These are phyloP conservation scores for Austroboletus novae-zelandiae DNA, from an alignment of 1,284 basidiomycete genomes.

Conservation along the genomic window DNA sequence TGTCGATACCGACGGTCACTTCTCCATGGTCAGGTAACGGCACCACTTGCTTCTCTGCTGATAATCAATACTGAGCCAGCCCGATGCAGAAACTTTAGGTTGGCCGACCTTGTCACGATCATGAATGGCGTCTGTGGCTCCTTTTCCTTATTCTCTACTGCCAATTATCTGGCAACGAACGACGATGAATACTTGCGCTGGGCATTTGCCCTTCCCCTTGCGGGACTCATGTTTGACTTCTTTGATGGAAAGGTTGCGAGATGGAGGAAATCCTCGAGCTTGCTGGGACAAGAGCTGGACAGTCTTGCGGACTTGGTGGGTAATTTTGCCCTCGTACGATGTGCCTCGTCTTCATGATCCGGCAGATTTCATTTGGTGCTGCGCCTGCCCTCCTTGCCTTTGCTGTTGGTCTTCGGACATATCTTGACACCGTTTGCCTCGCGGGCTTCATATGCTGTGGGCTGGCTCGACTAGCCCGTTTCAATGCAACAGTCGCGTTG, in stretches of 20 bases:
- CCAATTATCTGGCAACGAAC: conserved; percentile 81
- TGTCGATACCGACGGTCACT: conserved; percentile 86
- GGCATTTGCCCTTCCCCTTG: conserved; percentile 86
- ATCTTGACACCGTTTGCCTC: conserved; percentile 85
- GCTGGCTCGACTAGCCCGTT: conserved; percentile 92
- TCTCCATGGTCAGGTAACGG: conserved; percentile 86
- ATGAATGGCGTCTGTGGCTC: conserved; percentile 99
- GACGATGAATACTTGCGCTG: conserved; percentile 82
- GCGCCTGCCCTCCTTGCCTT: conserved; percentile 94
- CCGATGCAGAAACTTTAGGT: conserved; percentile 84
- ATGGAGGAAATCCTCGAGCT: conserved; percentile 92
- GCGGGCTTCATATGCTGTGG: conserved; percentile 95
- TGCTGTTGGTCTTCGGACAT: conserved; percentile 85
- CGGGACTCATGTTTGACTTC: conserved; percentile 98
- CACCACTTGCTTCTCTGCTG: conserved; percentile 13
- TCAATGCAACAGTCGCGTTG: conserved; percentile 97
- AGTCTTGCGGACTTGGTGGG: conserved; percentile 91
- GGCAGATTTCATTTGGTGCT: conserved; percentile 95
- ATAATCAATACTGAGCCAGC: conserved; percentile 14
- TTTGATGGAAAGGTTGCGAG: conserved; percentile 97
- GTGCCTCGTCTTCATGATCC: conserved; percentile 5
- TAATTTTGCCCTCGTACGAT: conserved; percentile 3
- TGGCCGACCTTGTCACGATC: conserved; percentile 98
- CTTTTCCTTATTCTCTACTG: conserved; percentile 92
- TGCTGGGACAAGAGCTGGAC: conserved; percentile 99